Conservation (phyloP, 495 filamentous ascomycete genomes). For the Evansstolkia leycettana region DNA sequence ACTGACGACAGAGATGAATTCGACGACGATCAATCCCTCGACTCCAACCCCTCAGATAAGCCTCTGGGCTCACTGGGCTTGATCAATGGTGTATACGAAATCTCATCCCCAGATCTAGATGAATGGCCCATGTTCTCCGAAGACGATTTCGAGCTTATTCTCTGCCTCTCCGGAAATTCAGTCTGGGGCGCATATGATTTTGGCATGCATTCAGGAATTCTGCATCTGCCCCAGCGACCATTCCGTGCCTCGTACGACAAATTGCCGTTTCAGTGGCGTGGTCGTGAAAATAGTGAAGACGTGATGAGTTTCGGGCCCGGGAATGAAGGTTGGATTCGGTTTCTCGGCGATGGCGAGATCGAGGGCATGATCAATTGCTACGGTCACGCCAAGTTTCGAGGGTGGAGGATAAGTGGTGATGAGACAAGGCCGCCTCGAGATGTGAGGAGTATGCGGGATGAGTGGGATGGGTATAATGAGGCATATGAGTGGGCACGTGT, state of each 20-base stretch:
- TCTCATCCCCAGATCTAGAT: not conserved
- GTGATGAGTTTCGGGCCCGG: not conserved
- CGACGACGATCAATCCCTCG: not conserved
- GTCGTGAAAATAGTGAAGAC: constrained; percentile 2
- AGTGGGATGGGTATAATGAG: constrained; percentile 1
- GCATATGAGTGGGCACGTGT: not conserved
- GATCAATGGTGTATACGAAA: constrained; percentile 1
- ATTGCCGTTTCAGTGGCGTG: not conserved
- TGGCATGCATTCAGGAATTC: constrained; percentile 6
- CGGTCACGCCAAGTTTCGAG: not conserved
- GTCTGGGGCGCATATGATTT: constrained; percentile 17
- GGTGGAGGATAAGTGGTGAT: constrained; percentile 1
- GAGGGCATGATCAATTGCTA: constrained; percentile 1
- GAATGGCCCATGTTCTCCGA: not conserved
- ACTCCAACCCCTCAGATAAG: not conserved
- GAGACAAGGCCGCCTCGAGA: not conserved
- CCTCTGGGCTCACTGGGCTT: not conserved
- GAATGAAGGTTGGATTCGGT: not conserved
- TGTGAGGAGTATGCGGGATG: constrained; percentile 1
- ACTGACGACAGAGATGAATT: not conserved
- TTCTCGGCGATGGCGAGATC: not conserved
- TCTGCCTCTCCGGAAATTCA: constrained; percentile 7
- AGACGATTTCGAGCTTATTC: constrained; percentile 4
- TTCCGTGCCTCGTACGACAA: not conserved
- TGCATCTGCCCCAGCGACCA: constrained; percentile 6